Base-by-base conservation (phyloP, 2,329 filamentous ascomycete genomes). In the Cryphonectria naterciae region DNA sequence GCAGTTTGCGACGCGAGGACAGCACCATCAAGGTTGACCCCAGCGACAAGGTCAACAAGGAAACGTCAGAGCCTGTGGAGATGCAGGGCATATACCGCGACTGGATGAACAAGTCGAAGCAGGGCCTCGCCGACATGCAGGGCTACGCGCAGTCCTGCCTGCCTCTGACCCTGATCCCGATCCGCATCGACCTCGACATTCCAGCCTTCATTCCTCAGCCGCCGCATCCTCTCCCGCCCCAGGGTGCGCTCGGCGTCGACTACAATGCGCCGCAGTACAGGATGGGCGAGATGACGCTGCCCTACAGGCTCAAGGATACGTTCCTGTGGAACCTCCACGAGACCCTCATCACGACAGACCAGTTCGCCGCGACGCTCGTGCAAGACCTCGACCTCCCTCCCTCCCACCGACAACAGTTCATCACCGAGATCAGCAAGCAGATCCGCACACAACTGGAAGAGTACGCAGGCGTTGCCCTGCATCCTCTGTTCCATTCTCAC, bases 311-410 rank as follows among this genome's bases (percentile, higher is more conserved):
- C 70, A 94, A 97, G 77, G 96, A 99, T 77, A 92, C 93, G n/a
- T 98, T 99, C 77, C 83, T 98, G 67, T 99, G 96, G 96, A 99
- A 99, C 77, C 86, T 99, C 19, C 95, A 98, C 81, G 96, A 99
- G 83, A 93, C 93, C 0, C 85, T 98, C 71, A 93, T 95, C 67
- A 99, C 96, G 0, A 97, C 96, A 0, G 96, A 99, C 78, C 93
- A 97, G 78, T 99, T 98, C 79, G 96, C 96, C n/a, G 89, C 92
- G 76, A 90, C 88, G 1, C 89, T 98, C 75, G 95, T 97, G 1
- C 93, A 97, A 74, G 96, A 99, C 79, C 87, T 99, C 58, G 96
- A 99, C 79, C 88, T 99, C 58, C 95, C 95, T 4, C 56, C 41
- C 37, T 39, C 67, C 67, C 91, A 93, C 72, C 88, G 91, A 67